These are phyloP conservation scores for Termitomyces sp. DNA, from an alignment of 768 basidiomycete genomes.

Conservation along the genomic window DNA sequence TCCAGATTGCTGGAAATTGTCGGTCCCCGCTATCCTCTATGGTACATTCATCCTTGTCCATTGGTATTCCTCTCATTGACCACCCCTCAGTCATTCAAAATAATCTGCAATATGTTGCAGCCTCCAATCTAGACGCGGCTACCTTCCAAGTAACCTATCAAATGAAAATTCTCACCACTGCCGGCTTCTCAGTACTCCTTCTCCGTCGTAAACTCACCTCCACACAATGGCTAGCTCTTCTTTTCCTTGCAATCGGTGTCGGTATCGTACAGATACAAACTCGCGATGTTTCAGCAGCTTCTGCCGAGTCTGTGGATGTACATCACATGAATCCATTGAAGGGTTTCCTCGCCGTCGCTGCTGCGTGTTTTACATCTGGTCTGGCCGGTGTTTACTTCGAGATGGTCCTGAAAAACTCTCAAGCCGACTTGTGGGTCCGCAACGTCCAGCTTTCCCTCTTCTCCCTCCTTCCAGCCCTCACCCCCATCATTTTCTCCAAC, in stretches of 20 bases:
- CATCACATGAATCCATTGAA: conserved; percentile 75
- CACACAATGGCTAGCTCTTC: conserved; percentile 79
- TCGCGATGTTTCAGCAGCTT: conserved; percentile 14
- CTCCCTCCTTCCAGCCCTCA: conserved; percentile 83
- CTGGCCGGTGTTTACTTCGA: conserved; percentile 98
- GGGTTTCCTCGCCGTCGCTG: conserved; percentile 85
- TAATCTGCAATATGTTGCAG: conserved; percentile 93
- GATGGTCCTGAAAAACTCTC: conserved; percentile 91
- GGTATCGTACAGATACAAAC: conserved; percentile 83
- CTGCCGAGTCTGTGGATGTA: conserved; percentile 21
- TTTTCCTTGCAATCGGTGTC: conserved; percentile 84
- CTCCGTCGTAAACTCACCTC: conserved; percentile 70
- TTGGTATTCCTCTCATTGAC: neutral
- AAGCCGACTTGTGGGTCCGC: conserved; percentile 90
- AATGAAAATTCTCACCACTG: conserved; percentile 96
- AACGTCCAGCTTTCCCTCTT: conserved; percentile 96
- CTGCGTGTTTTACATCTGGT: conserved; percentile 93
- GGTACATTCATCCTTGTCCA: conserved; percentile 30
- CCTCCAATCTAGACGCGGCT: conserved; percentile 88
- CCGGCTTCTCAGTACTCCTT: conserved; percentile 80
- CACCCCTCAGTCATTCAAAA: conserved; percentile 73
- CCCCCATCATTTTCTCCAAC: conserved; percentile 65
- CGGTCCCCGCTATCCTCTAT: conserved; percentile 95
- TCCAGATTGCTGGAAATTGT: conserved; percentile 93
- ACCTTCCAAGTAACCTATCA: conserved; percentile 97